phyloP scores from a whole-genome alignment of 2,329 filamentous ascomycete species.

The Ophiostoma ulmi region DNA sequence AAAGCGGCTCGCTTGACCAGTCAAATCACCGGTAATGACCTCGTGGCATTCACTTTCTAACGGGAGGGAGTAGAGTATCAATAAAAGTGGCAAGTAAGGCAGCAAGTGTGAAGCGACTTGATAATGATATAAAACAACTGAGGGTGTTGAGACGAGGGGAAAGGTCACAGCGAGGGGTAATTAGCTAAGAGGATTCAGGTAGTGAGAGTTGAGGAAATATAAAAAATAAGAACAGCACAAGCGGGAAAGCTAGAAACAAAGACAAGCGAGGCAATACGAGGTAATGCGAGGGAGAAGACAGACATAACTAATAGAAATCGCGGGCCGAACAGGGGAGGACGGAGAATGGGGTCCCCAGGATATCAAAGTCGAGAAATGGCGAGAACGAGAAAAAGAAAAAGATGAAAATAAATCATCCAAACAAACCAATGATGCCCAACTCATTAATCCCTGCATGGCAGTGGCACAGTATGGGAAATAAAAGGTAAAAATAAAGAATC shows the following conservation, averaged over 20 bases:
- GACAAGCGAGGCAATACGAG: not conserved
- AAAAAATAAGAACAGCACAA: not conserved
- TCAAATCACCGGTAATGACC: not conserved
- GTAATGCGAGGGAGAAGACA: not conserved
- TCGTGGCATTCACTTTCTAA: not conserved
- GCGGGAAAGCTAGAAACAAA: not conserved
- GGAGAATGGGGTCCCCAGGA: not conserved
- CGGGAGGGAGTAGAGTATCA: not conserved
- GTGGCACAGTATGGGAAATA: not conserved
- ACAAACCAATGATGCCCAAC: not conserved
- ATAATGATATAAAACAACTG: conserved; percentile 1
- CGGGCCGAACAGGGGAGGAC: conserved; percentile 1
- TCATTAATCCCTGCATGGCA: not conserved
- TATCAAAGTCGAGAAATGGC: not conserved
- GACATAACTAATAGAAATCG: not conserved
- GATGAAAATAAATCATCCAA: not conserved
- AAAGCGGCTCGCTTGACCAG: not conserved
- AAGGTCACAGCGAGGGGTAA: not conserved
- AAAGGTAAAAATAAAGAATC: not conserved
- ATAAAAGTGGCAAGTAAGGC: not conserved
- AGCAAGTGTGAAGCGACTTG: not conserved
- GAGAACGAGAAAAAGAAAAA: not conserved
- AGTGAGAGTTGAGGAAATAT: not conserved
- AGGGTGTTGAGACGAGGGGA: conserved; percentile 16
- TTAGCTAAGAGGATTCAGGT: not conserved